phyloP scores from a whole-genome alignment of 2,329 filamentous ascomycete species.

The Cordyceps militaris region DNA sequence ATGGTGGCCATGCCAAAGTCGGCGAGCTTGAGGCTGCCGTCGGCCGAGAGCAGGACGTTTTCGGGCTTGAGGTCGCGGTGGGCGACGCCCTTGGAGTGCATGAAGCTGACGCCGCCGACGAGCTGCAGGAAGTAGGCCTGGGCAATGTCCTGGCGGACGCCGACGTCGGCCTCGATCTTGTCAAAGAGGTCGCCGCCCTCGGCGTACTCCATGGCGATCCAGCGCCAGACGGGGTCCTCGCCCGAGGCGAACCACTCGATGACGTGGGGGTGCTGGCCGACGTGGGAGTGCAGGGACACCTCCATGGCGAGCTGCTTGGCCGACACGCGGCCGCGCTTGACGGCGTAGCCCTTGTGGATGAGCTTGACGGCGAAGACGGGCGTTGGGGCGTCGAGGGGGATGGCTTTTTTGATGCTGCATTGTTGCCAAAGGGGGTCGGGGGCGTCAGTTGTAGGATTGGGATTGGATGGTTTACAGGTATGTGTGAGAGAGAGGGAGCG shows the following conservation, averaged over 20 bases:
- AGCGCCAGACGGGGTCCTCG: conserved; percentile 81
- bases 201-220: conserved; percentile 97
- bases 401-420: conserved; percentile 82
- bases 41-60: conserved; percentile 81
- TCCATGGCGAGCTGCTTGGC: conserved; percentile 89
- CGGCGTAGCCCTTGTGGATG: conserved; percentile 94
- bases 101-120: conserved; percentile 82
- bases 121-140: conserved; percentile 95
- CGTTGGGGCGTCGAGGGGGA: conserved; percentile 57
- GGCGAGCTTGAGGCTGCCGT: conserved; percentile 85
- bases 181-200: conserved; percentile 96
- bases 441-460: not conserved
- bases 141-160: conserved; percentile 88
- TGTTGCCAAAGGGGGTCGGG: not conserved
- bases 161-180: conserved; percentile 97
- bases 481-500: conserved; percentile 20
- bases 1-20: conserved; percentile 95
- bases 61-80: conserved; percentile 92
- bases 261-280: conserved; percentile 85
- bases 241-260: conserved; percentile 88
- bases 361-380: conserved; percentile 97
- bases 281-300: conserved; percentile 79
- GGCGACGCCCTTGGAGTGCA: conserved; percentile 92
- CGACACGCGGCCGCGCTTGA: conserved; percentile 79
- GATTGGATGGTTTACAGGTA: not conserved